Conservation (phyloP, 2,329 filamentous ascomycete species). For the Claviceps africana region DNA sequence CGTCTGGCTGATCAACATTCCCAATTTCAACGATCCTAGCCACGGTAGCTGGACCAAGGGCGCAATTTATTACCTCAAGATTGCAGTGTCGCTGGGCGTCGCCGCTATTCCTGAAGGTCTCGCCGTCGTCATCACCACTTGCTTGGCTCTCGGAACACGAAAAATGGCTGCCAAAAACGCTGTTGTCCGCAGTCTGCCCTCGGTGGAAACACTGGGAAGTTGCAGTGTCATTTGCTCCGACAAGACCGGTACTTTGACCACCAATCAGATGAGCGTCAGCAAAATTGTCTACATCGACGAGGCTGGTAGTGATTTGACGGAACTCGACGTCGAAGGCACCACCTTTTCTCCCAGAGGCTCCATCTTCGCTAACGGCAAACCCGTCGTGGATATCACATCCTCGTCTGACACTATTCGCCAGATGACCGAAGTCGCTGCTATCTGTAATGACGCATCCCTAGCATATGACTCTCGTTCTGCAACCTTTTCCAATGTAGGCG, state of each 20-base stretch:
- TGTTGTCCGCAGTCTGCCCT: constrained; percentile 88
- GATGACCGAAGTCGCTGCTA: constrained; percentile 55
- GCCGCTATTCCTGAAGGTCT: constrained; percentile 95
- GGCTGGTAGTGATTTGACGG: constrained; percentile 59
- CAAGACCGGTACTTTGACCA: constrained; percentile 96
- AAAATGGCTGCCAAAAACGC: constrained; percentile 99
- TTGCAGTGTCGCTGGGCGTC: constrained; percentile 93
- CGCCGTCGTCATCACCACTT: constrained; percentile 97
- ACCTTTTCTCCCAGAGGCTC: constrained; percentile 77
- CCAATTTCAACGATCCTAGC: constrained; percentile 88
- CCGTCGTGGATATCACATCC: constrained; percentile 52
- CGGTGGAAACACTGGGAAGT: constrained; percentile 93
- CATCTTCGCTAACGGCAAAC: constrained; percentile 54
- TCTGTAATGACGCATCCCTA: constrained; percentile 82
- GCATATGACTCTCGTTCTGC: constrained; percentile 66
- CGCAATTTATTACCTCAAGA: constrained; percentile 98
- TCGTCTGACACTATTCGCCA: constrained; percentile 66
- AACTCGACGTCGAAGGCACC: constrained; percentile 81
- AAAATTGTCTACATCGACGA: constrained; percentile 76
- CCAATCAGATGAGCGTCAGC: constrained; percentile 98
- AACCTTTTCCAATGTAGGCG: constrained; percentile 71
- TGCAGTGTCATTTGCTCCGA: constrained; percentile 99
- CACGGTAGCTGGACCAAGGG: constrained; percentile 93
- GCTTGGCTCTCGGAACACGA: constrained; percentile 83
- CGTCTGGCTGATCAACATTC: constrained; percentile 97